Conservation (phyloP, 352 stramenopile genomes). For the Hyaloperonospora arabidopsidis region DNA sequence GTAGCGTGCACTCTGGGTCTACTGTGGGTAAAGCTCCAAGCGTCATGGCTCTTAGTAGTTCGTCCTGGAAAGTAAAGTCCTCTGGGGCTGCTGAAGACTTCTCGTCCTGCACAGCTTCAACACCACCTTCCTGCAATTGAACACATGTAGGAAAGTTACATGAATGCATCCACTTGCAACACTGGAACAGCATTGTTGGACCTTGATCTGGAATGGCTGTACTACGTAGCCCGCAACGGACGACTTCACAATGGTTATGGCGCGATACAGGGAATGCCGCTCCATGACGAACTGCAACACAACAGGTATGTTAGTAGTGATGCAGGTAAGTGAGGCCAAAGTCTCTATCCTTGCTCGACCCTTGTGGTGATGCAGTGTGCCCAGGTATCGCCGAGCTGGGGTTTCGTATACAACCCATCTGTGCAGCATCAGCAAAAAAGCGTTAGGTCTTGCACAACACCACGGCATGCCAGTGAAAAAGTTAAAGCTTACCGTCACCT, state of each 20-base stretch:
- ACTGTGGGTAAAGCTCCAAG: slow-evolving; percentile 35
- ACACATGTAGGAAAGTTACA: background rate
- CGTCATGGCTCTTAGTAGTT: slow-evolving; percentile 42
- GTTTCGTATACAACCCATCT: slow-evolving; percentile 53
- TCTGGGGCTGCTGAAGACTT: slow-evolving; percentile 15
- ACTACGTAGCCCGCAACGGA: slow-evolving; percentile 44
- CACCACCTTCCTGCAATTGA: slow-evolving; percentile 31
- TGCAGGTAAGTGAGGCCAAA: slow-evolving; percentile 6
- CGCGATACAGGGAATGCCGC: slow-evolving; percentile 37
- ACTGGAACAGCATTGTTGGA: slow-evolving; percentile 20
- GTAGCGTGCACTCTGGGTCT: slow-evolving; percentile 38
- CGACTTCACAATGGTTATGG: slow-evolving; percentile 59
- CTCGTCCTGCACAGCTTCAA: slow-evolving; percentile 31
- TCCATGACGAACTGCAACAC: slow-evolving; percentile 54
- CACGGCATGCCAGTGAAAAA: background rate
- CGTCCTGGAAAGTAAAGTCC: slow-evolving; percentile 44
- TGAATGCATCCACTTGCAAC: background rate
- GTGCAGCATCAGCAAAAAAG: slow-evolving; percentile 6
- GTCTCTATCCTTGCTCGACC: slow-evolving; percentile 12
- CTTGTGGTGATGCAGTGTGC: slow-evolving; percentile 60
- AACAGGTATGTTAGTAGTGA: slow-evolving; percentile 8
- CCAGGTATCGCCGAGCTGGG: slow-evolving; percentile 59
- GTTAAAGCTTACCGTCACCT: slow-evolving; percentile 15
- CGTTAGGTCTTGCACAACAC: background rate
- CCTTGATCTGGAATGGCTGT: slow-evolving; percentile 58